These are phyloP conservation scores for Trypethelium eluteriae DNA, from an alignment of 495 filamentous ascomycete genomes.

Conservation along the genomic window DNA sequence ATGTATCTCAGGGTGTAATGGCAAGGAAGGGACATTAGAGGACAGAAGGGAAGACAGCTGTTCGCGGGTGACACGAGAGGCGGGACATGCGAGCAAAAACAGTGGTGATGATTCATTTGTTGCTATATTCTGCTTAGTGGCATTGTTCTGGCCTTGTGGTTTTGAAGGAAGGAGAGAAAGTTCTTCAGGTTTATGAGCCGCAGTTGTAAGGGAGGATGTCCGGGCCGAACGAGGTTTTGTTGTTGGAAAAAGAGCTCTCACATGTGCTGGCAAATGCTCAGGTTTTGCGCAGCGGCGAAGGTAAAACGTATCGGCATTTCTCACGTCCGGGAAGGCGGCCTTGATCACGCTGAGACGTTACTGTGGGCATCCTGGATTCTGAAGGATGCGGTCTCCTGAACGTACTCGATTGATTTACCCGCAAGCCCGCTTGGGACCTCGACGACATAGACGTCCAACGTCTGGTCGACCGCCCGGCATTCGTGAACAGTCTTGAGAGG, in stretches of 20 bases:
- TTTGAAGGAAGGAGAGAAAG: background rate
- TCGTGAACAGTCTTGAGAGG: background rate
- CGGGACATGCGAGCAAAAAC: conserved; percentile 42
- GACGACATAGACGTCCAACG: conserved; percentile 11
- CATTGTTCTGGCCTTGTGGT: background rate
- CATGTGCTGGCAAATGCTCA: conserved; percentile 52
- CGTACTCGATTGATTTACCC: background rate
- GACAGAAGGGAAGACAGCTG: conserved; percentile 34
- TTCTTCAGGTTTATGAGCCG: background rate
- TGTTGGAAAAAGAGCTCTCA: conserved; percentile 28
- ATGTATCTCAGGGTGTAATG: conserved; percentile 40
- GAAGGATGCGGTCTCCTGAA: background rate
- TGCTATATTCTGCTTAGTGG: conserved; percentile 7
- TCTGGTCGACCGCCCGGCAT: background rate
- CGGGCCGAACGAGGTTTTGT: conserved; percentile 8
- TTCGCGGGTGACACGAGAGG: conserved; percentile 37
- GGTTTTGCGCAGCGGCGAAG: conserved; percentile 73
- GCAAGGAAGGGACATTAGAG: conserved; percentile 26
- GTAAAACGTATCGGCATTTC: conserved; percentile 61
- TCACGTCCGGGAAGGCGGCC: conserved; percentile 46
- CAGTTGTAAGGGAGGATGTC: conserved; percentile 9
- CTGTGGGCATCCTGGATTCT: background rate
- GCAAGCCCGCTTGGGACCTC: background rate
- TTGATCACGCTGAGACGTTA: conserved; percentile 37
- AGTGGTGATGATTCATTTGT: conserved; percentile 21